Evolutionary conservation across 2,329 filamentous ascomycete species (phyloP).

Genomic region (Phialophora chinensis): DNA sequence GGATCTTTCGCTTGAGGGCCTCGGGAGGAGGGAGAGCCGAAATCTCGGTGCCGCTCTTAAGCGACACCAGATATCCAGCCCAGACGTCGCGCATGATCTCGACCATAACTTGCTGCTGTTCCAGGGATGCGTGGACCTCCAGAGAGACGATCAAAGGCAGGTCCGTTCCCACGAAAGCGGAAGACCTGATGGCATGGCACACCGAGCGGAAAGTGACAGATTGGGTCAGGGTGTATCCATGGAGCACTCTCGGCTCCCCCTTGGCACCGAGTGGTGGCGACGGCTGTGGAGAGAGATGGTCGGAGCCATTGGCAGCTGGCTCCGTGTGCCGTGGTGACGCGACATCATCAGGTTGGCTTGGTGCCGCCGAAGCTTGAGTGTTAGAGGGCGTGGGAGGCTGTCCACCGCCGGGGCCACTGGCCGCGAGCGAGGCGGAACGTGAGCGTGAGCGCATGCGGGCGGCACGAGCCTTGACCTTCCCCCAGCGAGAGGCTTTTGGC

Average conservation of each 20-base stretch:
- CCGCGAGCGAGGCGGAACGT: constrained; percentile 25
- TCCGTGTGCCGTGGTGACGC: constrained; percentile 5
- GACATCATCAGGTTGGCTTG: neutral
- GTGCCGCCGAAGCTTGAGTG: neutral
- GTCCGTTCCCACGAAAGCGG: constrained; percentile 75
- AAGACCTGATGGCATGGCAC: constrained; percentile 77
- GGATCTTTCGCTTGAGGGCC: constrained; percentile 77
- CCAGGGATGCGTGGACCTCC: constrained; percentile 81
- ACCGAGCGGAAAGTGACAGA: constrained; percentile 88
- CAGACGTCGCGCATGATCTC: constrained; percentile 91
- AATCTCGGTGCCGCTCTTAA: constrained; percentile 46
- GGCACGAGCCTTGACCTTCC: constrained; percentile 36
- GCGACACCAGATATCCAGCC: constrained; percentile 74
- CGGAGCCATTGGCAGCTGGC: constrained; percentile 13
- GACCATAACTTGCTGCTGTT: constrained; percentile 91
- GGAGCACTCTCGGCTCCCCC: constrained; percentile 78
- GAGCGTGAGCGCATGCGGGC: constrained; percentile 34
- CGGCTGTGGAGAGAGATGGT: constrained; percentile 27
- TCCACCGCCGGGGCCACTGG: neutral
- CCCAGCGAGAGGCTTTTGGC: constrained; percentile 34
- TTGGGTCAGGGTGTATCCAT: constrained; percentile 84
- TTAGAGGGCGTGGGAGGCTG: constrained; percentile 1
- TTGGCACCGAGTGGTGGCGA: constrained; percentile 35
- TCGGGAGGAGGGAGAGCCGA: constrained; percentile 69
- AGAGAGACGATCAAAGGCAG: constrained; percentile 89